Evolutionary conservation across 2,329 filamentous ascomycete genomes (phyloP).

Genomic region (Sporothrix pseudoabietina): DNA sequence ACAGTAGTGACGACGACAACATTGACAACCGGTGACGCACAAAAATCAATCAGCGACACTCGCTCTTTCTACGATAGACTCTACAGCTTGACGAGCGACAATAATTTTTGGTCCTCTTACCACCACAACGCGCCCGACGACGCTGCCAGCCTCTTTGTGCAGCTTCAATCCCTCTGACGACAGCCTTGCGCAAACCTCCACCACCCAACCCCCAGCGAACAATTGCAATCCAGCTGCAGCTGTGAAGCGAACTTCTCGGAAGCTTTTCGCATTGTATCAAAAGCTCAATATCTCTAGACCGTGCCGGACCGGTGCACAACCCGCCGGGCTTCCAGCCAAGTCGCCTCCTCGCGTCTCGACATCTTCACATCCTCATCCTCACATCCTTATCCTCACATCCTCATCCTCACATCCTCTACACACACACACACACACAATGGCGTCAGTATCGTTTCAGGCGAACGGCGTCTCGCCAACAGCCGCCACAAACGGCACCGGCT

Average conservation of each 20-base stretch:
- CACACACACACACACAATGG: slow-evolving; percentile 25
- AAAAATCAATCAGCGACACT: background rate
- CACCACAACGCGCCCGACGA: background rate
- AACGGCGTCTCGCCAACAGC: slow-evolving; percentile 54
- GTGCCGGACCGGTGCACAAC: background rate
- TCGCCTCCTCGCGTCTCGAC: background rate
- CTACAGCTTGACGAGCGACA: background rate
- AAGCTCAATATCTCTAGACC: background rate
- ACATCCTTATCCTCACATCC: background rate
- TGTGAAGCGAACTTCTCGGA: no score
- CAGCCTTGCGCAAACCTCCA: background rate
- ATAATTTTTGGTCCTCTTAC: background rate
- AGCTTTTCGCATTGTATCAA: no score
- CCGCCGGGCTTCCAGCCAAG: background rate
- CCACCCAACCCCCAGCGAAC: background rate
- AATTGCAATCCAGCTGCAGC: no score
- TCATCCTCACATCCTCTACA: background rate
- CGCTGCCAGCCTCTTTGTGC: background rate
- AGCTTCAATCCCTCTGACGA: background rate
- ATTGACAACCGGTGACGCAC: background rate
- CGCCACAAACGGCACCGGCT: slow-evolving; percentile 24
- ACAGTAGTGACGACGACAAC: background rate
- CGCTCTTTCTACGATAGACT: background rate
- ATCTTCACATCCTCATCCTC: background rate
- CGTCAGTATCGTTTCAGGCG: slow-evolving; percentile 48